Conservation (phyloP, 495 filamentous ascomycete species). For the Penicillium pulvis region DNA sequence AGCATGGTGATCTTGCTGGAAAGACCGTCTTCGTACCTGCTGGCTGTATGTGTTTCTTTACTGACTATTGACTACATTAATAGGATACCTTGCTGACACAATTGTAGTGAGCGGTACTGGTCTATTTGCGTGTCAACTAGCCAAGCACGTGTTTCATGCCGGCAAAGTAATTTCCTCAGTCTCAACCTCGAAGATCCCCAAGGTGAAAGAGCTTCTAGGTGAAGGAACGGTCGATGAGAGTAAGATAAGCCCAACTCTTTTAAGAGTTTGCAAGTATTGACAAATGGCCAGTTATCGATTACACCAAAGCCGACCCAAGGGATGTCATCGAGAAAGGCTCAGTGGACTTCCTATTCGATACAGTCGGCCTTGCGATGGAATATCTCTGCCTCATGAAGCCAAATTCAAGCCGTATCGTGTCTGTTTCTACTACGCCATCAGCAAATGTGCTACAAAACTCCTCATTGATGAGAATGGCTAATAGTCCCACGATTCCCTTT, state of each 20-base stretch:
- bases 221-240: constrained; percentile 18
- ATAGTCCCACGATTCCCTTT: constrained; percentile 32
- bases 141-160: constrained; percentile 54
- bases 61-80: neutral
- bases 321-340: constrained; percentile 39
- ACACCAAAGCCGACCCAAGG: constrained; percentile 44
- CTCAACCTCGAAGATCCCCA: constrained; percentile 50
- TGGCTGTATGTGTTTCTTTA: constrained; percentile 26
- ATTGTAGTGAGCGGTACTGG: constrained; percentile 51
- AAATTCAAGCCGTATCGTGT: constrained; percentile 4
- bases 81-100: neutral
- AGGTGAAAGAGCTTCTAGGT: constrained; percentile 43
- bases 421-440: constrained; percentile 42
- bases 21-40: constrained; percentile 59
- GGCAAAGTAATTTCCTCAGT: constrained; percentile 53
- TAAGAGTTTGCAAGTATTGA: neutral
- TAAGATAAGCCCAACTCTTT: neutral
- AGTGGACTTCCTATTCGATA: constrained; percentile 58
- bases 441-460: constrained; percentile 22
- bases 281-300: constrained; percentile 49
- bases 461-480: constrained; percentile 24
- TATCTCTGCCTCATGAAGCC: constrained; percentile 41
- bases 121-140: constrained; percentile 35
- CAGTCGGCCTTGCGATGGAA: constrained; percentile 33
- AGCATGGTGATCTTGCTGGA: constrained; percentile 41